phyloP scores from a whole-genome alignment of 768 basidiomycete genomes.

The Trametes cubensis region DNA sequence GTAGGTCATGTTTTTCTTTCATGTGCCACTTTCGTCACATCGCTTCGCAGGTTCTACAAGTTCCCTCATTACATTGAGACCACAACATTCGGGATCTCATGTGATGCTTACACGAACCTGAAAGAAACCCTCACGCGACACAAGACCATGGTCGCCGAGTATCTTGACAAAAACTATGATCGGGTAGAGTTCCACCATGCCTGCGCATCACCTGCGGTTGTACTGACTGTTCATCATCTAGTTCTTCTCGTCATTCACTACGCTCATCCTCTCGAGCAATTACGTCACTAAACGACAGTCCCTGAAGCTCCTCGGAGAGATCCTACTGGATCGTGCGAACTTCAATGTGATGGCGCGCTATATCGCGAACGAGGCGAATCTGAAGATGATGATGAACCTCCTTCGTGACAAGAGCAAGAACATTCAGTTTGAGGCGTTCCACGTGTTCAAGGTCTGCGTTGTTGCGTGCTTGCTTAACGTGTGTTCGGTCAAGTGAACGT shows the following conservation, averaged over 20 bases:
- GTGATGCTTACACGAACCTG: constrained; percentile 95
- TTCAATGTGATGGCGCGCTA: constrained; percentile 99
- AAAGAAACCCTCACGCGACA: constrained; percentile 97
- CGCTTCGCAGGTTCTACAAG: constrained; percentile 84
- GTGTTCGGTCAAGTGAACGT: not conserved
- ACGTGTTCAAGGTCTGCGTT: constrained; percentile 91
- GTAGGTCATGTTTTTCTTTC: constrained; percentile 50
- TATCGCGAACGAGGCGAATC: constrained; percentile 91
- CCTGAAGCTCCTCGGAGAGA: constrained; percentile 96
- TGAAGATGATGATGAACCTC: constrained; percentile 99
- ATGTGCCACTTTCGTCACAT: not conserved
- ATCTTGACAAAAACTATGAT: constrained; percentile 96
- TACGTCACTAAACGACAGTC: constrained; percentile 99
- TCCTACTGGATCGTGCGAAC: constrained; percentile 95
- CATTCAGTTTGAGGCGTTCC: constrained; percentile 99
- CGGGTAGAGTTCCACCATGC: constrained; percentile 53
- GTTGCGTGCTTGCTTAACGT: not conserved
- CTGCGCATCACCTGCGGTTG: not conserved
- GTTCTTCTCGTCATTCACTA: constrained; percentile 97
- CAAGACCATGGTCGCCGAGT: constrained; percentile 97
- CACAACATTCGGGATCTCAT: constrained; percentile 97
- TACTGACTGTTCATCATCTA: constrained; percentile 34
- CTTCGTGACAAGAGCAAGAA: constrained; percentile 98
- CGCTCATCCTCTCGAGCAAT: constrained; percentile 89
- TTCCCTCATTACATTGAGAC: constrained; percentile 97